Evolutionary conservation across 2,329 filamentous ascomycete genomes (phyloP), one percentile per base, ranked within the genome.

Genomic region (Talaromyces amestolkiae): DNA sequence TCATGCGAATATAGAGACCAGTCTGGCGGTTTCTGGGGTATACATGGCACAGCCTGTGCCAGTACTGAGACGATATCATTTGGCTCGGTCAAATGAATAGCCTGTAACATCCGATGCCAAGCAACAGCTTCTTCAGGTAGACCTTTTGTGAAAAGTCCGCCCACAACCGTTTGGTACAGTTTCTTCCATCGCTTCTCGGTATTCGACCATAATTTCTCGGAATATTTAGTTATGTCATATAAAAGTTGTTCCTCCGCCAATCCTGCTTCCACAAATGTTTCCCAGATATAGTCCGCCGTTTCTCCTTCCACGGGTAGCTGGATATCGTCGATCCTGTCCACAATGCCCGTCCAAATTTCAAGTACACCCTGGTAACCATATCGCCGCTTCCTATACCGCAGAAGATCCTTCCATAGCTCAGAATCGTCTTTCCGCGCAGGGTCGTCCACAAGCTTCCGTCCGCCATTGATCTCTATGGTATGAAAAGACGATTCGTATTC

Each of bases 321-420:
- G 1, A 79, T 67, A 2, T 68, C 72, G n/a, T 68, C 67, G 24
- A 72, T 67, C 59, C 78, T 74, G 31, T 66, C 64, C 27, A 72
- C 74, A 41, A 82, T 61, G 19, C 75, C 78, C 56, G 76, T 71
- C 76, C 77, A 82, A 39, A 82, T 79, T 49, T 75, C 72, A 37
- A 77, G 67, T 17, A 77, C 78, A 5, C 81, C 81, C 56, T 75
- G 68, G 31, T 78, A 73, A 11, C 80, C 81, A 68, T 81, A 76
- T 63, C 77, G 76, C 2, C 79, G 78, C 66, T 79, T 78, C 31
- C 78, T 76, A 67, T 79, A 80, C 11, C 74, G 71, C n/a, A 83
- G 72, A 31, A 83, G 69, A 51, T 81, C 76, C 47, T 77, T 76
- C 81, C 81, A 83, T 15, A 82, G 72, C n/a, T 73, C 70, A 62